A percentile compares a stretch with the other conserved stretches of the same genome.
phyloP scores from a whole-genome alignment of 2,329 filamentous ascomycete species.

The Grosmannia penicillata region DNA sequence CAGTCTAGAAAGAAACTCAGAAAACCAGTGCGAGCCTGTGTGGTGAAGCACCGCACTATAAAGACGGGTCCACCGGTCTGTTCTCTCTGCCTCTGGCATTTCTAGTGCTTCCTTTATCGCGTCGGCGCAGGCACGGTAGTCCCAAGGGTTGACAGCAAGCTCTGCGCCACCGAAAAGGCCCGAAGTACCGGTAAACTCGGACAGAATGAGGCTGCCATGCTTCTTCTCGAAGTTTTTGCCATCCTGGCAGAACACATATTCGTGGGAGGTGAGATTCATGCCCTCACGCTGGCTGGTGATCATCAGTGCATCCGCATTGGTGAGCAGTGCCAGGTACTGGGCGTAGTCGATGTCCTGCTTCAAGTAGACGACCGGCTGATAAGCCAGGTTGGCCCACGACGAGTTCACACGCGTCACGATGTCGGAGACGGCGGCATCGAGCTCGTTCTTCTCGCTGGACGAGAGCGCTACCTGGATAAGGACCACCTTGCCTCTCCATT shows the following conservation, averaged over 20 bases:
- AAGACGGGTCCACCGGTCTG: conserved; percentile 58
- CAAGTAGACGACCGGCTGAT: conserved; percentile 84
- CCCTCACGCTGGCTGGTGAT: conserved; percentile 91
- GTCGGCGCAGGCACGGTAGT: conserved; percentile 76
- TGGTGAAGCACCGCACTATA: conserved; percentile 62
- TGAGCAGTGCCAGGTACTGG: conserved; percentile 83
- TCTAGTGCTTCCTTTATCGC: conserved; percentile 74
- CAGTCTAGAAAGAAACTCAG: conserved; percentile 56
- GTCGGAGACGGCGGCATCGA: conserved; percentile 78
- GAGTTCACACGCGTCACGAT: conserved; percentile 93
- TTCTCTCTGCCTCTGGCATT: conserved; percentile 63
- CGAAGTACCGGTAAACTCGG: conserved; percentile 87
- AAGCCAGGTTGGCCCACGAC: conserved; percentile 75
- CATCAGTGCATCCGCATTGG: conserved; percentile 81
- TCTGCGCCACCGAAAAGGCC: conserved; percentile 71
- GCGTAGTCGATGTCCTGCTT: conserved; percentile 89
- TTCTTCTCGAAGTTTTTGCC: conserved; percentile 60
- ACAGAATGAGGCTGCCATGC: conserved; percentile 78
- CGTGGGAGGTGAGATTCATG: conserved; percentile 93
- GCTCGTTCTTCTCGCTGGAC: conserved; percentile 72
- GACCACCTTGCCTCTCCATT: conserved; percentile 78
- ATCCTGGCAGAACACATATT: conserved; percentile 88
- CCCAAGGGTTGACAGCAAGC: conserved; percentile 86
- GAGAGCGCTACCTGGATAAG: conserved; percentile 90
- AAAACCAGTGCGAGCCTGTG: conserved; percentile 77